Base-by-base conservation (phyloP, 2,329 filamentous ascomycete genomes). In the Microcera coccophila region DNA sequence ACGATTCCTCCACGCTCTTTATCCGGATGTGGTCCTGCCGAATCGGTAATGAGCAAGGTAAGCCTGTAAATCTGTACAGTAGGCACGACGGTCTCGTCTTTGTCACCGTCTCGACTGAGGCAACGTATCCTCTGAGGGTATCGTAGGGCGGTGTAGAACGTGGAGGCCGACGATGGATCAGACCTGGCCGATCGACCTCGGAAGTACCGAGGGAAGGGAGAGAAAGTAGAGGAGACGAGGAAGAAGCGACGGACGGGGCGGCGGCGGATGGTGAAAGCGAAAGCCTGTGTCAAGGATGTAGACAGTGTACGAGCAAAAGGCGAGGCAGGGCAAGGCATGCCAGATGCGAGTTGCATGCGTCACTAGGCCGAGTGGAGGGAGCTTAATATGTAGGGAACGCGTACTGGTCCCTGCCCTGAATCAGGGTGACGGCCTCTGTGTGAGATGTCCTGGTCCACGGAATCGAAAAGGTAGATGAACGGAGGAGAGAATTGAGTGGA, bases 31-130 rank as follows among this genome's bases (percentile, higher is more conserved):
- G 33, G 33, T 17, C 33, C 15, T 35, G 33, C 33, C 33, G 33
- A 19, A 7, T 35, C 18, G 4, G 33, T 35, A 16, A 17, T 16
- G 33, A 16, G 17, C 33, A 20, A 35, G 33, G 20, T 8, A 35
- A 5, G 33, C 22, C 11, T 14, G 15, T 16, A n/a, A 32, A n/a
- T 32, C 8, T 32, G 29, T 32, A n/a, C 15, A 32, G 22, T 7
- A 26, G 22, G 12, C 33, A 20, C 22, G 22, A 12, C 22, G 7
- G 7, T 12, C 22, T 7, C 7, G 7, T 12, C 7, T 12, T 26
- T 12, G 22, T 44, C 34, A 19, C 36, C 28, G 33, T 45, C 36
- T 39, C 42, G 45, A 32, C 32, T 42, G 22, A 39, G 36, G 29
- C 19, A 29, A 38, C 28, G 29, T 39, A 45, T 42, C 39, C 38